Base-by-base conservation (phyloP, 768 basidiomycete species). In the Cubamyces sp. region DNA sequence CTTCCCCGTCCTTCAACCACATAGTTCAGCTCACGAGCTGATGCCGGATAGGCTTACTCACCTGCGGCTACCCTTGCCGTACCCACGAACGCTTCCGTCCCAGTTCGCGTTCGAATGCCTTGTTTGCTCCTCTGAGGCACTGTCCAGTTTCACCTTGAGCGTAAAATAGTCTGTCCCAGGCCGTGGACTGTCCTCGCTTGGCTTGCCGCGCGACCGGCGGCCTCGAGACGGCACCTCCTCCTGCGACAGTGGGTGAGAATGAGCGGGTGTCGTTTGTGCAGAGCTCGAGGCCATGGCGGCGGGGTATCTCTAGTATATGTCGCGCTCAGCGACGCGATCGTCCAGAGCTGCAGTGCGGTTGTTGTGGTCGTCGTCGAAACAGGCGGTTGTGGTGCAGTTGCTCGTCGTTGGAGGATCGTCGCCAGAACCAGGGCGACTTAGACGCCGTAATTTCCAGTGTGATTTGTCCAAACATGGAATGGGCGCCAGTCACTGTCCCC, bases 221-320 rank as follows among this genome's bases (percentile, higher is more conserved):
- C 81, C 78, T 9, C 72, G 68, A 28, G 73, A 69, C 12, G 78
- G 69, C 0, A 25, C 66, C 34, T 86, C 83, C 34, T 90, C 88
- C 8, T 79, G 79, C 3, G 83, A 84, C 23, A 93, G 82, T 40
- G 91, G 91, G 69, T 93, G 91, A 0, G 84, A 84, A 62, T 92
- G 75, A 3, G 74, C 67, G 28, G 70, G 67, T 11, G 74, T 71
- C 16, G 73, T 61, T 46, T 68, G 64, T 4, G 64, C 48, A 40
- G 72, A 66, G 61, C 66, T 66, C 45, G 66, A 63, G 41, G 72
- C 66, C 68, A 67, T 65, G 28, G 47, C 39, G 64, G 57, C 58
- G 21, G 50, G 58, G 57, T 60, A 46, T 53, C 34, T 34, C 34
- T 34, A 34, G 34, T 34, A 16, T 46, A 40, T 25, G 48, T 37